Evolutionary conservation across 208 protist genomes (phyloP).

Genomic region (Trichomonas tenax): DNA sequence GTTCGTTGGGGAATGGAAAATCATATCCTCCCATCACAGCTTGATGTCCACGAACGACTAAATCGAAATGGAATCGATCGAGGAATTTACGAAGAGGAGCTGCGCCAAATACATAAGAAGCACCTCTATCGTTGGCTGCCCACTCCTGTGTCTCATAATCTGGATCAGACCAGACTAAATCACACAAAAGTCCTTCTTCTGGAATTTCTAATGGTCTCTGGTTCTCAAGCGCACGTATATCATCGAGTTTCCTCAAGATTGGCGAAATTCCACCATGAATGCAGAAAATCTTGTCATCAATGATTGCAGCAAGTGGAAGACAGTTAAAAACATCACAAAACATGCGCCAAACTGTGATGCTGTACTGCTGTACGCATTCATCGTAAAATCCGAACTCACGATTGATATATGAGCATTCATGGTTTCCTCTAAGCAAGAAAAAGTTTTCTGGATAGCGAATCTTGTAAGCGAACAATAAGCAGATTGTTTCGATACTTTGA

Average conservation of each 20-base stretch:
- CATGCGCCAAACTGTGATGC: slow-evolving; percentile 70
- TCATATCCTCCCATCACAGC: slow-evolving; percentile 18
- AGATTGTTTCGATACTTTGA: slow-evolving; percentile 5
- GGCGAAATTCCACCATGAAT: slow-evolving; percentile 66
- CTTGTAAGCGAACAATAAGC: slow-evolving; percentile 6
- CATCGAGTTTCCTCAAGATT: slow-evolving; percentile 55
- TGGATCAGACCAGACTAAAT: slow-evolving; percentile 59
- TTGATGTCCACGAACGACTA: background rate
- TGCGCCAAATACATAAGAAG: slow-evolving; percentile 72
- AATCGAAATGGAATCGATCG: background rate
- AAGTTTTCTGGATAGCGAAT: slow-evolving; percentile 17
- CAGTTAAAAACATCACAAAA: slow-evolving; percentile 99
- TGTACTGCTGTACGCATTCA: slow-evolving; percentile 55
- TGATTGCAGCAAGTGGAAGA: slow-evolving; percentile 80
- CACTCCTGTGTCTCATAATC: background rate
- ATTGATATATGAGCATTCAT: slow-evolving; percentile 23
- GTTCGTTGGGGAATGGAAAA: slow-evolving; percentile 50
- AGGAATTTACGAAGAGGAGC: background rate
- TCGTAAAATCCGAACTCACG: slow-evolving; percentile 91
- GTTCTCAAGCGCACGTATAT: slow-evolving; percentile 68
- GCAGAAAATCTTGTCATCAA: slow-evolving; percentile 52
- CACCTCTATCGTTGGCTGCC: slow-evolving; percentile 33
- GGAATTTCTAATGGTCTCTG: slow-evolving; percentile 72
- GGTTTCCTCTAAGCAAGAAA: slow-evolving; percentile 36
- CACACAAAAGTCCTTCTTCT: slow-evolving; percentile 91